Conservation (phyloP, 768 basidiomycete genomes). For the Cubamyces sp. region DNA sequence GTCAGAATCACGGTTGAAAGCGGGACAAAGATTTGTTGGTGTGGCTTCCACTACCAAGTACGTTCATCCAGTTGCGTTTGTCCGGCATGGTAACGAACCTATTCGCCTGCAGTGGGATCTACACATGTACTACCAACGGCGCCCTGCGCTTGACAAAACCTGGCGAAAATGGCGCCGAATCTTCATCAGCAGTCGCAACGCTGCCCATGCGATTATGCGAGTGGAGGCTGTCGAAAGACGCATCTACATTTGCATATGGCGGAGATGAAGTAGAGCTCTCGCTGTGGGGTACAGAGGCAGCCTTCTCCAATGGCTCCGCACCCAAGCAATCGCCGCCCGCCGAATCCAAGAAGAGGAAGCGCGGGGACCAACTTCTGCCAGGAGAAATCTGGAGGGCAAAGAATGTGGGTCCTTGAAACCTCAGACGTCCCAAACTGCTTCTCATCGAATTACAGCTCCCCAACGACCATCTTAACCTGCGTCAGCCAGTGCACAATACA, state of each 20-base stretch:
- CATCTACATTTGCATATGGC: conserved; percentile 72
- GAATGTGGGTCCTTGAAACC: conserved; percentile 52
- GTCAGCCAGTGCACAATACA: conserved; percentile 79
- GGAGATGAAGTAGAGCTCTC: conserved; percentile 88
- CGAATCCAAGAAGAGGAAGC: conserved; percentile 59
- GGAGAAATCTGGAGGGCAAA: conserved; percentile 86
- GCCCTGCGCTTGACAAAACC: conserved; percentile 58
- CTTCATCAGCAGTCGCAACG: conserved; percentile 35
- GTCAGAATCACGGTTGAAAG: conserved; percentile 64
- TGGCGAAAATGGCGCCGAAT: conserved; percentile 31
- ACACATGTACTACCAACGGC: conserved; percentile 79
- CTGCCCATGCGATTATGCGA: conserved; percentile 72
- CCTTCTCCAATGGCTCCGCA: conserved; percentile 42
- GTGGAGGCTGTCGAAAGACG: conserved; percentile 62
- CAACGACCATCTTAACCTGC: conserved; percentile 75
- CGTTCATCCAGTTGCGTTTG: conserved; percentile 26
- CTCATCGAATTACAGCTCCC: conserved; percentile 48
- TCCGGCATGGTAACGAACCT: not conserved
- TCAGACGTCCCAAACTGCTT: not conserved
- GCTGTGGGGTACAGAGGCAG: conserved; percentile 72
- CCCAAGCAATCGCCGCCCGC: conserved; percentile 21
- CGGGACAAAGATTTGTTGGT: conserved; percentile 63
- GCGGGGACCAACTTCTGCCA: conserved; percentile 58
- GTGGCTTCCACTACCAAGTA: conserved; percentile 56
- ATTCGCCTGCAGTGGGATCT: conserved; percentile 45